Base-by-base conservation (phyloP, 1,139 yeast species). In the Protomyces inouyei region DNA sequence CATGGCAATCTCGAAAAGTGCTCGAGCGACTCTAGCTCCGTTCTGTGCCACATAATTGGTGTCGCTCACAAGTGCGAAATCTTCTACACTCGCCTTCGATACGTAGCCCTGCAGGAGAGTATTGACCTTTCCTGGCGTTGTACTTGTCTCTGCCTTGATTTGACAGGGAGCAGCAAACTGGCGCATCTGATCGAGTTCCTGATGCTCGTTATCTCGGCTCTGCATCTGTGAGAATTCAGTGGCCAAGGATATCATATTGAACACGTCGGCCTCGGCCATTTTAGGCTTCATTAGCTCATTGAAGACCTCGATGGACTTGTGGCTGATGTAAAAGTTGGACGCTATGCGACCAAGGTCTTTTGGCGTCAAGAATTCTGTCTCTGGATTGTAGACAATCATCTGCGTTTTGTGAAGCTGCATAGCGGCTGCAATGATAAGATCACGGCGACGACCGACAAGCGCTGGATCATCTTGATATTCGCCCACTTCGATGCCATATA, bases 321-420 rank as follows among this genome's bases (percentile, higher is more conserved):
- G 88, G 64, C 91, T 77, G 65, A 95, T 78, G 72, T 95, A 95
- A 72, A 92, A 95, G 71, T 95, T 98, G 0, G 97, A 89, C 0
- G 98, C 96, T 61, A 92, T 85, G 72, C 98, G 82, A 3, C 99
- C 99, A 61, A 91, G 78, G 75, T 95, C 98, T 70, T 93, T 93
- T 0, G 97, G 79, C 32, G 86, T 82, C 67, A 95, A 85, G 2
- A 92, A 82, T 57, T 88, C 88, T 0, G 97, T 85, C 52, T 84
- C 79, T 68, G 92, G 97, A 71, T 93, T 97, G 74, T 85, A 93
- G 0, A 92, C 85, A 70, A 95, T 87, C 98, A 95, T 93, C 73
- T 93, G 98, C 18, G 92, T 79, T 12, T 83, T 77, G 70, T 92
- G 96, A 37, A 95, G 80, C 67, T 90, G 80, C 70, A 90, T 79